Conservation (phyloP, 148 eudicot genomes). For the Spergularia marina region DNA sequence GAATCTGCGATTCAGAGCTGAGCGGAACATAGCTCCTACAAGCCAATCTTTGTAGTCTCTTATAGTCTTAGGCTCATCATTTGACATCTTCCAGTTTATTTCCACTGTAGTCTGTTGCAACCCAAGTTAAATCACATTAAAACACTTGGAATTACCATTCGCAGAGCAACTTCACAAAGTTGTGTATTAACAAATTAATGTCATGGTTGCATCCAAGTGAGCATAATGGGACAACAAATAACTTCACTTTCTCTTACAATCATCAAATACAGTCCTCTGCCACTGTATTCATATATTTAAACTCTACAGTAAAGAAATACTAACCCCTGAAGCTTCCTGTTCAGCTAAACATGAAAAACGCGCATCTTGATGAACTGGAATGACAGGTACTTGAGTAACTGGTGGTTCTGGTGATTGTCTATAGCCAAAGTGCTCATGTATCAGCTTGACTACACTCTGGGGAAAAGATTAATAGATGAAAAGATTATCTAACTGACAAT, state of each 20-base stretch:
- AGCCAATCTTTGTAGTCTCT: constrained; percentile 69
- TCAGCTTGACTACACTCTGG: constrained; percentile 73
- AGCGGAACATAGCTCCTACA: constrained; percentile 66
- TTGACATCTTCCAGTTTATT: constrained; percentile 80
- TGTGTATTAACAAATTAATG: neutral
- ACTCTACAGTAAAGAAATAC: constrained; percentile 9
- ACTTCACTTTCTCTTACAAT: neutral
- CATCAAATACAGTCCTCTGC: neutral
- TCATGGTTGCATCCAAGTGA: neutral
- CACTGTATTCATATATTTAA: constrained; percentile 3
- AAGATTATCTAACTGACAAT: neutral
- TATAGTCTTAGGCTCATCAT: constrained; percentile 59
- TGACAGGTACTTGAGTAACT: constrained; percentile 34
- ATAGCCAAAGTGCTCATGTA: constrained; percentile 60
- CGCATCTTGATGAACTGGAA: constrained; percentile 60
- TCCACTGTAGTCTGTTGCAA: constrained; percentile 69
- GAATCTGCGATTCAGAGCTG: constrained; percentile 78
- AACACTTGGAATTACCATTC: neutral
- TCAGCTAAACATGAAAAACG: constrained; percentile 69
- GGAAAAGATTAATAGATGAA: constrained; percentile 11
- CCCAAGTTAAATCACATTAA: constrained; percentile 21
- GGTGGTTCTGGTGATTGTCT: constrained; percentile 52
- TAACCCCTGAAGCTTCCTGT: constrained; percentile 93
- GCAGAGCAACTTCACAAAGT: neutral
- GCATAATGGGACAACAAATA: neutral